Evolutionary conservation across 2,329 filamentous ascomycete species (phyloP).

Genomic region (Zopfia rhizophila): DNA sequence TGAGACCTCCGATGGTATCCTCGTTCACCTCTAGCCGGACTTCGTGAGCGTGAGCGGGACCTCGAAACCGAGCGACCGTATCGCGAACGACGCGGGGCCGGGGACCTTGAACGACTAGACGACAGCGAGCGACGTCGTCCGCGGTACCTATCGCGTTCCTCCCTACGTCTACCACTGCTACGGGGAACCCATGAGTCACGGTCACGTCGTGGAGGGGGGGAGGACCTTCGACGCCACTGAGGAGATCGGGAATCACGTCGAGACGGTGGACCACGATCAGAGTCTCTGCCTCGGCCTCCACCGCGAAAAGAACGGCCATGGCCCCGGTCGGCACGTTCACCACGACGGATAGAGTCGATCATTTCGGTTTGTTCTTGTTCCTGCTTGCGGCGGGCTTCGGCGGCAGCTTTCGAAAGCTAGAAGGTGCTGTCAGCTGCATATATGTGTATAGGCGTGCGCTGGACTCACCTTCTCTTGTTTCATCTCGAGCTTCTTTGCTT

Average conservation of each 20-base stretch:
- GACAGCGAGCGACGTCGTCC: constrained; percentile 48
- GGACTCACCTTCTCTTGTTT: constrained; percentile 86
- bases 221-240: constrained; percentile 59
- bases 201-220: constrained; percentile 60
- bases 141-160: constrained; percentile 49
- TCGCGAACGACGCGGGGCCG: constrained; percentile 34
- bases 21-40: too few relatives aligned
- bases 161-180: constrained; percentile 49
- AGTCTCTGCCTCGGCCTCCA: constrained; percentile 62
- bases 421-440: constrained; percentile 28
- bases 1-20: too few relatives aligned
- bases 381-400: constrained; percentile 77
- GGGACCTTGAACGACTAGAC: constrained; percentile 31
- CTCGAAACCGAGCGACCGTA: constrained; percentile 10
- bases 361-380: constrained; percentile 72
- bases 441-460: neutral
- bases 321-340: constrained; percentile 60
- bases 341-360: constrained; percentile 72
- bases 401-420: constrained; percentile 85
- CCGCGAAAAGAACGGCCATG: constrained; percentile 32
- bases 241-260: constrained; percentile 64
- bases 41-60: constrained; percentile 32
- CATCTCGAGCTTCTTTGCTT: constrained; percentile 95
- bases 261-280: constrained; percentile 59
- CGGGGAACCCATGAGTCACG: constrained; percentile 68